Evolutionary conservation across 2,329 filamentous ascomycete genomes (phyloP).

Genomic region (Aspergillus unguis): DNA sequence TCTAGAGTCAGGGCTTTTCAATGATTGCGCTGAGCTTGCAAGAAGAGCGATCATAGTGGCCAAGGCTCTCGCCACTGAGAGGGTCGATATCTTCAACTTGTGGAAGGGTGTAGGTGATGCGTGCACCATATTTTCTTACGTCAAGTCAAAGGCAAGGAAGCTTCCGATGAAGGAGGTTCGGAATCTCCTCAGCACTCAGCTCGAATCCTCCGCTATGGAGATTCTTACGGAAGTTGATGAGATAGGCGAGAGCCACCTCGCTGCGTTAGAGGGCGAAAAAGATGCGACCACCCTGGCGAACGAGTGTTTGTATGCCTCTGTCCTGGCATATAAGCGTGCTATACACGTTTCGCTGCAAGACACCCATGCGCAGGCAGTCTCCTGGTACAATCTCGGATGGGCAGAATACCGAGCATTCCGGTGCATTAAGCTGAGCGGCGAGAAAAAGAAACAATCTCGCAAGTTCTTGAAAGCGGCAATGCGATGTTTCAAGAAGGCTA

Average conservation of each 20-base stretch:
- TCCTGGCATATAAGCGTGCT: slow-evolving; percentile 84
- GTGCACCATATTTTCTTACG: slow-evolving; percentile 75
- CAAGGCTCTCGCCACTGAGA: slow-evolving; percentile 56
- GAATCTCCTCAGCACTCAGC: slow-evolving; percentile 55
- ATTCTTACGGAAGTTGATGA: slow-evolving; percentile 68
- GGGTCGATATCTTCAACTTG: slow-evolving; percentile 77
- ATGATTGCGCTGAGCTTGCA: slow-evolving; percentile 72
- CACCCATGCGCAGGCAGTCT: slow-evolving; percentile 84
- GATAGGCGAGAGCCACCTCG: slow-evolving; percentile 45
- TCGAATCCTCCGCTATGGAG: slow-evolving; percentile 54
- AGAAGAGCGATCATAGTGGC: slow-evolving; percentile 67
- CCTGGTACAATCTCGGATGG: slow-evolving; percentile 96
- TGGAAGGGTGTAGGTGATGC: slow-evolving; percentile 93
- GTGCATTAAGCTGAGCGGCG: slow-evolving; percentile 50
- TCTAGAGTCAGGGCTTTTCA: slow-evolving; percentile 80
- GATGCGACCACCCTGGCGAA: slow-evolving; percentile 38
- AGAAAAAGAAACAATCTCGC: slow-evolving; percentile 55
- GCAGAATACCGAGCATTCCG: slow-evolving; percentile 79
- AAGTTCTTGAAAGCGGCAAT: slow-evolving; percentile 76
- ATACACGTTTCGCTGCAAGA: slow-evolving; percentile 71
- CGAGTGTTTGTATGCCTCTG: slow-evolving; percentile 65
- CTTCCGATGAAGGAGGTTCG: slow-evolving; percentile 60
- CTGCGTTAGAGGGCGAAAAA: slow-evolving; percentile 31
- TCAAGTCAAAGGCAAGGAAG: slow-evolving; percentile 63
- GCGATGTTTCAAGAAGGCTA: slow-evolving; percentile 88